Evolutionary conservation across 306 rosid genomes (phyloP), one percentile per base, ranked within the genome.

Genomic region (Malus asiatica): DNA sequence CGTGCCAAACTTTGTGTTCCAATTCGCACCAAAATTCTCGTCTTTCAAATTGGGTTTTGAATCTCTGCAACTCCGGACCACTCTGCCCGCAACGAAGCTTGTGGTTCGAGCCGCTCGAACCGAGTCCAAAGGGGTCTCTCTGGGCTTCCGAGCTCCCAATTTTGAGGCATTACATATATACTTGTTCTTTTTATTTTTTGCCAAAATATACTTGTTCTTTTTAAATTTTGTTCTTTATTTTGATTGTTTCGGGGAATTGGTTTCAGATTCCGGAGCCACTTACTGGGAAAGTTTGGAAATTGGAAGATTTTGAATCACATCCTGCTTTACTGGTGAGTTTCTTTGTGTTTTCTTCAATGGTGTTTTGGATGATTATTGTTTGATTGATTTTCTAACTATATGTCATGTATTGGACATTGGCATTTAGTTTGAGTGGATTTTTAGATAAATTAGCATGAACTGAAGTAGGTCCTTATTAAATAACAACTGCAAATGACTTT

Each of bases 181-280:
- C 63, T 23, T 10, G 11, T 16, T 76, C 3, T 68, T 78, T 11
- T 32, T 68, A 23, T 52, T 38, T 9, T 14, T 6, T 1, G 0
- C 5, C 32, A 40, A 2, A 40, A 40, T 40, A 35, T 35, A 35
- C 3, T 15, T 69, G 9, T 20, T 42, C 2, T 62, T 5, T 46
- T 9, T 22, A 48, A 6, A 58, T 75, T 58, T 23, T 79, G 13
- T 58, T 30, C 32, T 48, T 72, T 57, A 11, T 65, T 61, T 52
- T 58, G 63, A 3, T 4, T 22, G 29, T 58, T 58, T 22, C 22
- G 6, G 60, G 12, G 57, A 30, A 27, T 22, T 76, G 83, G 78
- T 60, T 67, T 73, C 79, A 93, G 97, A 88, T 93, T 80, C 83
- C 97, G 45, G 98, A 94, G 88, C 98, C 98, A 68, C 93, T 90